Conservation (phyloP, 257 asterid species). For the Jacaranda mimosifolia region DNA sequence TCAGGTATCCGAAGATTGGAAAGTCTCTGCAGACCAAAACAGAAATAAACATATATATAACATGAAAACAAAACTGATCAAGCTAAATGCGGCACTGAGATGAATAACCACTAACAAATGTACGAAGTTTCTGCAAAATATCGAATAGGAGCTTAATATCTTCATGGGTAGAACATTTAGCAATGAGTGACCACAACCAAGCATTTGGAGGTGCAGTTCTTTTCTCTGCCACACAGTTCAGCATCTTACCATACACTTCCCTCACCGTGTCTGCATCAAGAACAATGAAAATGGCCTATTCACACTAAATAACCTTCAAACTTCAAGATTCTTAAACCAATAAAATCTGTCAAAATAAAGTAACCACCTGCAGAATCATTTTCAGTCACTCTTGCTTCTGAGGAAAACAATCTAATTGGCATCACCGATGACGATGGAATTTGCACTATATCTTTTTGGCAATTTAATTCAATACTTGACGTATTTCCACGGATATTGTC, state of each 20-base stretch:
- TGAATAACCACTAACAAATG: conserved; percentile 65
- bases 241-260: conserved; percentile 72
- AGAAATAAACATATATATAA: conserved; percentile 11
- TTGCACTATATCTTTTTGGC: conserved; percentile 26
- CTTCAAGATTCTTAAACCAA: conserved; percentile 8
- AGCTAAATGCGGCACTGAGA: conserved; percentile 23
- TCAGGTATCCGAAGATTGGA: conserved; percentile 85
- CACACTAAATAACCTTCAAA: conserved; percentile 17
- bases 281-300: conserved; percentile 28
- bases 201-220: conserved; percentile 94
- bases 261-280: conserved; percentile 71
- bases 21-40: conserved; percentile 73
- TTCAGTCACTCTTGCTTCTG: conserved; percentile 49
- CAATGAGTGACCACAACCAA: conserved; percentile 80
- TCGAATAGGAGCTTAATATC: conserved; percentile 80
- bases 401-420: conserved; percentile 55
- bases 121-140: conserved; percentile 74
- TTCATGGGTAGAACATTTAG: conserved; percentile 65
- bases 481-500: conserved; percentile 42
- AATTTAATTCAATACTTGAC: conserved; percentile 31
- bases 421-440: conserved; percentile 37
- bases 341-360: conserved; percentile 15
- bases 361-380: conserved; percentile 59
- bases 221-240: conserved; percentile 58
- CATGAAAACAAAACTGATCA: not conserved